Evolutionary conservation across 2,329 filamentous ascomycete species (phyloP).

Genomic region (Scytalidium sp.): DNA sequence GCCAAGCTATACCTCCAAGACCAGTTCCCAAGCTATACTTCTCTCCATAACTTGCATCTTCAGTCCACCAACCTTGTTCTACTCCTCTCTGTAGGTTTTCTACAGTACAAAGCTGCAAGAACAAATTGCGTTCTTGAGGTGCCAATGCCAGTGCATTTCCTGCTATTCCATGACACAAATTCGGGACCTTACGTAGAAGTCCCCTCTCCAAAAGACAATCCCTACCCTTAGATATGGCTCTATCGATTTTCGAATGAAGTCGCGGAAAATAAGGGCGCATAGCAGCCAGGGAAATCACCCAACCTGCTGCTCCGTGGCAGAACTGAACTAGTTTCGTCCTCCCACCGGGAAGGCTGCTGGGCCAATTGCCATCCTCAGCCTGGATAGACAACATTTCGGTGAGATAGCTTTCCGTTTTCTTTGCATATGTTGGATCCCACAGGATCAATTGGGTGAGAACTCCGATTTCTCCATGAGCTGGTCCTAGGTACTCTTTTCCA

Average conservation of each 20-base stretch:
- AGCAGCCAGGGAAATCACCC: constrained; percentile 55
- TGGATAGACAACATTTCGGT: constrained; percentile 57
- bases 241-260: constrained; percentile 50
- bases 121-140: constrained; percentile 43
- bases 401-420: constrained; percentile 50
- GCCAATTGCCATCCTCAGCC: constrained; percentile 61
- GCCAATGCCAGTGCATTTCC: constrained; percentile 55
- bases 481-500: constrained; percentile 60
- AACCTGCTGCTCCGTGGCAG: constrained; percentile 65
- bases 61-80: constrained; percentile 35
- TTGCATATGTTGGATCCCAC: constrained; percentile 52
- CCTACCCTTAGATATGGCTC: constrained; percentile 47
- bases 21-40: not conserved
- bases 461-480: constrained; percentile 65
- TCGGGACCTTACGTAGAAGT: constrained; percentile 61
- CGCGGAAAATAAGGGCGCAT: constrained; percentile 54
- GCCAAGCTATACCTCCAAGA: not conserved
- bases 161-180: constrained; percentile 62
- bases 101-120: constrained; percentile 54
- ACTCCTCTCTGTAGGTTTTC: constrained; percentile 52
- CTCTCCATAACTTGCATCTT: not conserved
- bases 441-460: constrained; percentile 68
- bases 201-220: constrained; percentile 55
- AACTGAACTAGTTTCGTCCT: constrained; percentile 52
- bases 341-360: constrained; percentile 33